These are phyloP conservation scores for Puccinia novopanici DNA, from an alignment of 1,284 basidiomycete species.

Conservation along the genomic window DNA sequence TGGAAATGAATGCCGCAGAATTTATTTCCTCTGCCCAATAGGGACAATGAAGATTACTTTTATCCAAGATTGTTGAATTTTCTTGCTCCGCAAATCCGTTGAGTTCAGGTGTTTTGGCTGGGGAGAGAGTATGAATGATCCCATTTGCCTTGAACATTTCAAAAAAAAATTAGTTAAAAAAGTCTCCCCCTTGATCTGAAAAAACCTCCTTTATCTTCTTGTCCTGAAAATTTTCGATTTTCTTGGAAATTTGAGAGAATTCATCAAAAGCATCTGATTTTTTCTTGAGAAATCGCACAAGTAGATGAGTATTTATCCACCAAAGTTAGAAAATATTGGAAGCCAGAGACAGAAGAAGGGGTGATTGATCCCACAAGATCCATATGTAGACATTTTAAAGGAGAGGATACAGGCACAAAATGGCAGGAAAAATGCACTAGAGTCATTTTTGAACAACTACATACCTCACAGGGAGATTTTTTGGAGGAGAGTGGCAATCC, in stretches of 20 bases:
- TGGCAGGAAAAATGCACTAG: neutral
- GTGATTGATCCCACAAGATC: constrained; percentile 19
- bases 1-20: constrained; percentile 59
- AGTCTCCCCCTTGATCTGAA: constrained; percentile 59
- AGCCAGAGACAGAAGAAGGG: neutral
- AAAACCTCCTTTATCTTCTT: neutral
- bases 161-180: constrained; percentile 54
- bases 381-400: constrained; percentile 1
- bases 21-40: constrained; percentile 59
- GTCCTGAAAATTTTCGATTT: neutral
- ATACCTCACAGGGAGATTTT: neutral
- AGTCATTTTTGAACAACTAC: constrained; percentile 6
- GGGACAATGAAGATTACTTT: constrained; percentile 55
- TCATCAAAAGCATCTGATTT: neutral
- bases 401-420: neutral
- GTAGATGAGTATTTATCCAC: constrained; percentile 21
- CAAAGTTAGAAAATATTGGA: neutral
- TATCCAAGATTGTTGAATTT: constrained; percentile 57
- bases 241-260: neutral
- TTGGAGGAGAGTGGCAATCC: neutral
- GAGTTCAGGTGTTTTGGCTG: constrained; percentile 59
- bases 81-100: constrained; percentile 58
- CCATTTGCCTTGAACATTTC: constrained; percentile 57
- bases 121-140: constrained; percentile 57
- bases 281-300: constrained; percentile 1